A percentile compares a stretch with the other conserved stretches of the same genome.
Conservation (phyloP, 2,329 filamentous ascomycete genomes). For the Colletotrichum chrysophilum region DNA sequence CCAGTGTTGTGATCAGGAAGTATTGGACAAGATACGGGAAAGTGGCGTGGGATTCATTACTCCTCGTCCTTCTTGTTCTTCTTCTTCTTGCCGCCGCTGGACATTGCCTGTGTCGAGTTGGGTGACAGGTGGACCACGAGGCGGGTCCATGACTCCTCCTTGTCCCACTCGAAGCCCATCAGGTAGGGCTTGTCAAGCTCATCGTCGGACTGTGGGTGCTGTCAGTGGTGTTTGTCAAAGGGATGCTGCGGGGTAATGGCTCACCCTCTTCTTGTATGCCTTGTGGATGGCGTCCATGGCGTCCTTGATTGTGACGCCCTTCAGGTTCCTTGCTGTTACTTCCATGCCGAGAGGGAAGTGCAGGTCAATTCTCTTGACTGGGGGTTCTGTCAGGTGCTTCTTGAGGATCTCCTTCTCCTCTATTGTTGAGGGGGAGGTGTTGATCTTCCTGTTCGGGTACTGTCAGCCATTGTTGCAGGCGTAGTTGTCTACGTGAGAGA, state of each 20-base stretch:
- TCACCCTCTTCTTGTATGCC: conserved; percentile 93
- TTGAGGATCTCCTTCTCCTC: conserved; percentile 88
- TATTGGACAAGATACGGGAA: conserved; percentile 45
- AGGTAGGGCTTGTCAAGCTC: conserved; percentile 89
- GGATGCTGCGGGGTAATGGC: conserved; percentile 29
- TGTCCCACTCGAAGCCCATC: conserved; percentile 95
- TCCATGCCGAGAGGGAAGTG: conserved; percentile 88
- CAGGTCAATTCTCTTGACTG: conserved; percentile 93
- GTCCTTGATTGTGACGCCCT: conserved; percentile 97
- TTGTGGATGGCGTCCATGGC: conserved; percentile 95
- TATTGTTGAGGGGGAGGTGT: conserved; percentile 77
- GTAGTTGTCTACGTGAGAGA: background rate
- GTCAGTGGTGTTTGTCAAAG: background rate
- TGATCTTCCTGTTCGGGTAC: conserved; percentile 77
- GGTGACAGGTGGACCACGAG: conserved; percentile 78
- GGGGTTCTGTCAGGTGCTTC: conserved; percentile 78
- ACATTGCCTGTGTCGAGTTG: conserved; percentile 57
- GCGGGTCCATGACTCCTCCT: conserved; percentile 87
- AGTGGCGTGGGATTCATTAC: conserved; percentile 24
- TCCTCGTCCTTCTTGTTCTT: conserved; percentile 54
- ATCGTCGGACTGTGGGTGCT: conserved; percentile 75
- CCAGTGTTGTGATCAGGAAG: conserved; percentile 35
- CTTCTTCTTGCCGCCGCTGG: conserved; percentile 65
- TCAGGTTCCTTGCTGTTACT: conserved; percentile 88
- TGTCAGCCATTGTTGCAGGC: background rate